Evolutionary conservation across 176 grass and related monocot genomes (phyloP).

Genomic region (Hyparrhenia diplandra): DNA sequence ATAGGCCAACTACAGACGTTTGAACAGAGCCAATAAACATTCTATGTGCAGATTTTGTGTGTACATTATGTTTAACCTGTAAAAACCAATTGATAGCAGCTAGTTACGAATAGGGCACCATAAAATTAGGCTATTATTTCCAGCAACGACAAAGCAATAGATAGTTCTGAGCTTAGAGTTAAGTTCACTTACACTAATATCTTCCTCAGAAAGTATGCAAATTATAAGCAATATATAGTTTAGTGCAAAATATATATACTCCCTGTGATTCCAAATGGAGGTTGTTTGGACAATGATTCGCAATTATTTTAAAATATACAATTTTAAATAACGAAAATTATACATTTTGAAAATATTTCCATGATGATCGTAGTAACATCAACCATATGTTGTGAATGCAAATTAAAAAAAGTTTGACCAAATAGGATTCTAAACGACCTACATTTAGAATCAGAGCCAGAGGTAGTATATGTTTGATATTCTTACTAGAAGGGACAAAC

Average conservation of each 20-base stretch:
- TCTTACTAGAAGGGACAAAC: background rate
- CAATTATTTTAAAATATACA: background rate
- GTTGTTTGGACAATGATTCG: background rate
- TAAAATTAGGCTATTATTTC: background rate
- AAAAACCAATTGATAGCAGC: constrained; percentile 10
- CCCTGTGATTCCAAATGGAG: background rate
- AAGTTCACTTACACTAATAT: background rate
- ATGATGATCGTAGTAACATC: background rate
- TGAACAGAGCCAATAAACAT: constrained; percentile 70
- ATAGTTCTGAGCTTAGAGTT: background rate
- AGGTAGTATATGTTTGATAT: background rate
- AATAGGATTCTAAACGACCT: background rate
- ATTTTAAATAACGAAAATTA: background rate
- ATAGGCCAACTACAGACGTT: constrained; percentile 88
- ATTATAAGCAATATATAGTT: background rate
- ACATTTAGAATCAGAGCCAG: background rate
- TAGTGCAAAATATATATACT: background rate
- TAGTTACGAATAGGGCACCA: constrained; percentile 1
- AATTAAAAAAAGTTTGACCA: background rate
- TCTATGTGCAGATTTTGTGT: constrained; percentile 15
- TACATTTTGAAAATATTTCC: background rate
- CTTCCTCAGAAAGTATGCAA: background rate
- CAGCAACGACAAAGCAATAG: background rate
- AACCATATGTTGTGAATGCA: background rate
- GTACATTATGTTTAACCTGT: constrained; percentile 56